Conservation (phyloP, 2,329 filamentous ascomycete species). For the Metarhizium anisopliae region DNA sequence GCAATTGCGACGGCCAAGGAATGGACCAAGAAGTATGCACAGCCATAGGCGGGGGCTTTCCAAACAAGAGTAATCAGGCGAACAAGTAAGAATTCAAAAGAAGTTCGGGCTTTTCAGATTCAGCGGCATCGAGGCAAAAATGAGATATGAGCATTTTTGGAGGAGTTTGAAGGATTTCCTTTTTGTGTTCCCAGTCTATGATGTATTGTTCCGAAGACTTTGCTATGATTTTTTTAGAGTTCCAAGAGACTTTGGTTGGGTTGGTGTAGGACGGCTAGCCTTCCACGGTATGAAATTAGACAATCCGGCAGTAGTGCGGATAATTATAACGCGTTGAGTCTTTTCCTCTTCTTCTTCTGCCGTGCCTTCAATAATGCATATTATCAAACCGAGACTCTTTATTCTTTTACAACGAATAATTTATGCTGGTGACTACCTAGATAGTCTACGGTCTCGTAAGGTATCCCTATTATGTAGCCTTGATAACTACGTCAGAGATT, state of each 20-base stretch:
- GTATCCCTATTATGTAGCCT: neutral
- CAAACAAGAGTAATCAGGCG: slow-evolving; percentile 3
- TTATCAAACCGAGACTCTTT: neutral
- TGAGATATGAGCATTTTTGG: slow-evolving; percentile 13
- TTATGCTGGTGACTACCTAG: neutral
- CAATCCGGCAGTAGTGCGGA: neutral
- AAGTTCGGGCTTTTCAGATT: slow-evolving; percentile 3
- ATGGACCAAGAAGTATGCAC: slow-evolving; percentile 82
- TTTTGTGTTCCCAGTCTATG: neutral
- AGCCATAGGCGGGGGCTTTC: slow-evolving; percentile 25
- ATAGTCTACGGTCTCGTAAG: neutral
- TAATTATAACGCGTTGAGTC: neutral
- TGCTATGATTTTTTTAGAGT: neutral
- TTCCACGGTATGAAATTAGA: slow-evolving; percentile 3
- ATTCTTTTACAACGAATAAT: neutral
- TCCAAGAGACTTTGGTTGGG: slow-evolving; percentile 4
- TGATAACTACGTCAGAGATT: neutral
- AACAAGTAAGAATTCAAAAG: slow-evolving; percentile 1
- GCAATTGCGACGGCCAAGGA: slow-evolving; percentile 88
- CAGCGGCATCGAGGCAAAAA: slow-evolving; percentile 5
- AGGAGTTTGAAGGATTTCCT: slow-evolving; percentile 12
- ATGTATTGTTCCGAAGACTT: neutral
- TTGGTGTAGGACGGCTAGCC: slow-evolving; percentile 3
- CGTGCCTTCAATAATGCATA: neutral
- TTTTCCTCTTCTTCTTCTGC: neutral